A percentile compares a stretch with the other conserved stretches of the same genome.
phyloP scores from a whole-genome alignment of 2,329 filamentous ascomycete species.

The Magnaporthiopsis poae region DNA sequence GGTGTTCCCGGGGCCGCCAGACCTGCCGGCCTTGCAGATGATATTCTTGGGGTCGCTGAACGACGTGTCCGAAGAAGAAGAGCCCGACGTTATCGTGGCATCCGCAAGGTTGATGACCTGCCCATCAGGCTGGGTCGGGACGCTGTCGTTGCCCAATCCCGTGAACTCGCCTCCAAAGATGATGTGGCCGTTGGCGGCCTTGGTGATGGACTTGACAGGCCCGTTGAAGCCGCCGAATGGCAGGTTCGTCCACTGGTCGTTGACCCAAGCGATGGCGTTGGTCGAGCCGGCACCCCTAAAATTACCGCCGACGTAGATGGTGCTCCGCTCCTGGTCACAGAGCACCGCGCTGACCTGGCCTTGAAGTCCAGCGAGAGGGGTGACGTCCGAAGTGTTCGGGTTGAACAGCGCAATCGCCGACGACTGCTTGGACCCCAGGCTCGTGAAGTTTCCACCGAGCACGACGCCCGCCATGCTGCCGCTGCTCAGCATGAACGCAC shows the following conservation, averaged over 20 bases:
- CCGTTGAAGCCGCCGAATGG: slow-evolving; percentile 94
- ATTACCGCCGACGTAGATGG: slow-evolving; percentile 83
- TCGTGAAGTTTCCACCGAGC: slow-evolving; percentile 92
- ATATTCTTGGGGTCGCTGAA: slow-evolving; percentile 72
- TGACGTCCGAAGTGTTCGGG: slow-evolving; percentile 58
- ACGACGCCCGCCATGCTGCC: slow-evolving; percentile 65
- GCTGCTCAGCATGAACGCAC: slow-evolving; percentile 58
- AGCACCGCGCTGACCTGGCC: slow-evolving; percentile 74
- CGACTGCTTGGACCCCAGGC: slow-evolving; percentile 65
- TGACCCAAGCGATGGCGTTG: slow-evolving; percentile 79
- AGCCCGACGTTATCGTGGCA: slow-evolving; percentile 61
- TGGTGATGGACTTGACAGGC: slow-evolving; percentile 75
- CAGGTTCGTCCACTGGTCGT: slow-evolving; percentile 63
- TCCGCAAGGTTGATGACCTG: slow-evolving; percentile 77
- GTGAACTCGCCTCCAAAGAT: slow-evolving; percentile 88
- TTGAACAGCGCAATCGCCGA: slow-evolving; percentile 75
- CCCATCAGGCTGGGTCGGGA: slow-evolving; percentile 54
- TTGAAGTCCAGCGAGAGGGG: slow-evolving; percentile 66
- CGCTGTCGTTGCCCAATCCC: slow-evolving; percentile 70
- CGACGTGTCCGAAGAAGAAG: slow-evolving; percentile 50
- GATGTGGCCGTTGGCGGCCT: slow-evolving; percentile 70
- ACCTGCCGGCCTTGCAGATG: slow-evolving; percentile 62
- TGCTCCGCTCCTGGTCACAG: slow-evolving; percentile 67
- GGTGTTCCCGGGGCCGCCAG: slow-evolving; percentile 62
- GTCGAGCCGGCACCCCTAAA: slow-evolving; percentile 73